Conservation (phyloP, 352 stramenopile genomes). For the Globisporangium splendens region DNA sequence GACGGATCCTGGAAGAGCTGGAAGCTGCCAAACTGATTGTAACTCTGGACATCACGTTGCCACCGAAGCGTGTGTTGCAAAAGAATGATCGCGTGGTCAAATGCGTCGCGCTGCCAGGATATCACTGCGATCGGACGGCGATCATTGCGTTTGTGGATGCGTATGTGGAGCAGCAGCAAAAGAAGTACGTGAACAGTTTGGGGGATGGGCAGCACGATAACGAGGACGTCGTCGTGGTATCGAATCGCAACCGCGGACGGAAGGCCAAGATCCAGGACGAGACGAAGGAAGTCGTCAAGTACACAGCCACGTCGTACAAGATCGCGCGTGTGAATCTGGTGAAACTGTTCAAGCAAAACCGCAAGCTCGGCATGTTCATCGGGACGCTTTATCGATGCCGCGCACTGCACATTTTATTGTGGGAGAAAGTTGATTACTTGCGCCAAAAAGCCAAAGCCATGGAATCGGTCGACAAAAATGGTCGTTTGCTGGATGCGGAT, state of each 20-base stretch:
- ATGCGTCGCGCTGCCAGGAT: constrained; percentile 57
- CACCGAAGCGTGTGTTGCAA: constrained; percentile 62
- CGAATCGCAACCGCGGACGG: constrained; percentile 28
- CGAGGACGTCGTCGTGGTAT: constrained; percentile 60
- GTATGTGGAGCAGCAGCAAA: constrained; percentile 64
- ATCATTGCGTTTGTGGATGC: constrained; percentile 56
- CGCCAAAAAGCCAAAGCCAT: constrained; percentile 5
- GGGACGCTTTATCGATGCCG: constrained; percentile 68
- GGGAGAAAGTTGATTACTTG: constrained; percentile 38
- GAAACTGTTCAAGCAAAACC: constrained; percentile 65
- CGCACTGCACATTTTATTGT: constrained; percentile 63
- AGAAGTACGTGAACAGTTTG: constrained; percentile 55
- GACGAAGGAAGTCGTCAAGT: constrained; percentile 60
- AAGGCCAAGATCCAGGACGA: constrained; percentile 22
- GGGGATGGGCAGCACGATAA: constrained; percentile 27
- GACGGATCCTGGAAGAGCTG: constrained; percentile 62
- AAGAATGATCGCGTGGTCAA: constrained; percentile 61
- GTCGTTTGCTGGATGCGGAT: neutral
- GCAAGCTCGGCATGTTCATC: constrained; percentile 70
- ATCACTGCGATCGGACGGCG: constrained; percentile 40
- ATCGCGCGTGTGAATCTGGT: constrained; percentile 47
- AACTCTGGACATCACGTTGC: constrained; percentile 65
- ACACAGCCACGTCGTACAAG: constrained; percentile 63
- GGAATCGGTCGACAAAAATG: neutral
- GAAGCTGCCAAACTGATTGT: constrained; percentile 39